Conservation (phyloP, 805 yeast species). For the Wickerhamomyces silvicola region DNA sequence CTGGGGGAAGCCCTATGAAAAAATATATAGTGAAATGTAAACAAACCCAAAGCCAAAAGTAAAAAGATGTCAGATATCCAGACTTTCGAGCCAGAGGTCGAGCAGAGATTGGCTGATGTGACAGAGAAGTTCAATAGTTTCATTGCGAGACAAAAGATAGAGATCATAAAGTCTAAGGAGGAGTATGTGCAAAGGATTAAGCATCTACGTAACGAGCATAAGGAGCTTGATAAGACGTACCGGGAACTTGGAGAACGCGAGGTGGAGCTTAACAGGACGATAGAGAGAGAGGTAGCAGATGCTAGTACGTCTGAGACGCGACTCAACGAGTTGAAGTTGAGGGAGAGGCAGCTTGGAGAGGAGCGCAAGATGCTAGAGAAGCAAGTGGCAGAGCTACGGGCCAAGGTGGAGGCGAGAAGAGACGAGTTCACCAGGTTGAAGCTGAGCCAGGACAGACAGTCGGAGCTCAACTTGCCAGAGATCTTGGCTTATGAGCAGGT, state of each 20-base stretch:
- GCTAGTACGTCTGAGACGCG: slow-evolving; percentile 20
- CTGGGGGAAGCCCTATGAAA: background rate
- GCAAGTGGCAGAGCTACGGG: slow-evolving; percentile 28
- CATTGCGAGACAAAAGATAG: slow-evolving; percentile 28
- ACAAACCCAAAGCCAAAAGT: background rate
- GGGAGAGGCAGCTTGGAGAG: slow-evolving; percentile 23
- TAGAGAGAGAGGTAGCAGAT: slow-evolving; percentile 20
- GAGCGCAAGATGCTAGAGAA: slow-evolving; percentile 23
- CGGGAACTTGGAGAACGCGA: slow-evolving; percentile 26
- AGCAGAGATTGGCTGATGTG: slow-evolving; percentile 32
- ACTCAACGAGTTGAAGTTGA: slow-evolving; percentile 4
- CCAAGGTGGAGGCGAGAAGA: slow-evolving; percentile 25
- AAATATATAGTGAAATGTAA: background rate
- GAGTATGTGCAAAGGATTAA: slow-evolving; percentile 26
- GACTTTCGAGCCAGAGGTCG: slow-evolving; percentile 30
- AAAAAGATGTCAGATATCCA: slow-evolving; percentile 17
- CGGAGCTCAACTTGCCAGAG: slow-evolving; percentile 44
- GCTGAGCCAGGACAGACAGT: slow-evolving; percentile 35
- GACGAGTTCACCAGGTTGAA: slow-evolving; percentile 28
- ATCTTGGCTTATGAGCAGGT: slow-evolving; percentile 43
- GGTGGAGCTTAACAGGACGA: slow-evolving; percentile 24
- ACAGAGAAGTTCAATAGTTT: slow-evolving; percentile 31
- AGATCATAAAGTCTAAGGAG: slow-evolving; percentile 29
- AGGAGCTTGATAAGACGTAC: too few relatives aligned
- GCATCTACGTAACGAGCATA: slow-evolving; percentile 27